Evolutionary conservation across 2,329 filamentous ascomycete genomes (phyloP).

Genomic region (Fusarium dimerum): DNA sequence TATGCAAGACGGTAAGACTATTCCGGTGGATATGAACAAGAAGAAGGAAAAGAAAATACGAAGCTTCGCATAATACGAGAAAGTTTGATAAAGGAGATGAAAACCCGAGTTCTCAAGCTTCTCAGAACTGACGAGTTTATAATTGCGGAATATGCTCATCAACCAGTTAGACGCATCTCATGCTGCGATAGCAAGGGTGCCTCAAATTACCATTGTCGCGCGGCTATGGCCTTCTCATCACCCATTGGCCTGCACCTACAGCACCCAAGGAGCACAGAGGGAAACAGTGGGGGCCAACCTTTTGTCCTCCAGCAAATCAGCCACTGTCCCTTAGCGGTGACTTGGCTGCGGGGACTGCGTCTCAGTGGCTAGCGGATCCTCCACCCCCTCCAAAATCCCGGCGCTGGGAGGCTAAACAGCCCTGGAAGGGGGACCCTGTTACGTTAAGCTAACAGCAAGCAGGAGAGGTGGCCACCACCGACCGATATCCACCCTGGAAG

Average conservation of each 20-base stretch:
- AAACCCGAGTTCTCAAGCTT: no score
- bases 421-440: constrained; percentile 19
- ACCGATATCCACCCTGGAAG: no score
- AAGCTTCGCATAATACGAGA: no score
- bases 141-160: no score
- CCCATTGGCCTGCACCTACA: no score
- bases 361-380: constrained; percentile 21
- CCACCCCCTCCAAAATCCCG: constrained; percentile 21
- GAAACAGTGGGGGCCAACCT: constrained; percentile 15
- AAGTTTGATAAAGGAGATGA: no score
- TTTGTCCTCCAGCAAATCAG: constrained; percentile 26
- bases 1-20: no score
- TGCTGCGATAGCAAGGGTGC: constrained; percentile 11
- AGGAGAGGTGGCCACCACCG: no score
- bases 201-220: constrained; percentile 26
- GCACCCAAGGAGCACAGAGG: background rate
- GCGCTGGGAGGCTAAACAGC: constrained; percentile 14
- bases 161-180: constrained; percentile 11
- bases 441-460: background rate
- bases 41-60: no score
- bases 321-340: constrained; percentile 24
- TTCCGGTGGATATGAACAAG: no score
- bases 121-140: no score
- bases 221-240: constrained; percentile 19
- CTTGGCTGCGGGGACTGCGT: constrained; percentile 24